phyloP scores from a whole-genome alignment of 208 protist genomes.

The Wallacemonas sp. region DNA sequence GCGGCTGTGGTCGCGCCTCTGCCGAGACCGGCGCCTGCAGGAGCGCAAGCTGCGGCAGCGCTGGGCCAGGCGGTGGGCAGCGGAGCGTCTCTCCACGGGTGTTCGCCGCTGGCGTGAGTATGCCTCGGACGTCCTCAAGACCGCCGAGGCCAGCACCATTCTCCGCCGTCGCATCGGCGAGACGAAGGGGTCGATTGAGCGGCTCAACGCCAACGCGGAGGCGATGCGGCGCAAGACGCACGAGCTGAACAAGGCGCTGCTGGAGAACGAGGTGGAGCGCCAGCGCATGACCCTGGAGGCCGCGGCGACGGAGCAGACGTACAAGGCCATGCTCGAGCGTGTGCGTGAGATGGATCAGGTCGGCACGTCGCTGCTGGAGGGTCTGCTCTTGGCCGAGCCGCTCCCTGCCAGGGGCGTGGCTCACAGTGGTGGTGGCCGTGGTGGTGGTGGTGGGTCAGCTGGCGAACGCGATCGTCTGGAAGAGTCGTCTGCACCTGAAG shows the following conservation, averaged over 20 bases:
- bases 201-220: slow-evolving; percentile 34
- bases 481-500: no score
- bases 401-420: slow-evolving; percentile 18
- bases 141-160: slow-evolving; percentile 37
- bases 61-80: slow-evolving; percentile 57
- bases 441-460: no score
- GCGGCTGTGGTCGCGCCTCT: slow-evolving; percentile 56
- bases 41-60: slow-evolving; percentile 59
- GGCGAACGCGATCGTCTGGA: neutral
- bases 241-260: slow-evolving; percentile 33
- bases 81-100: slow-evolving; percentile 40
- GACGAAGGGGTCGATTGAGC: slow-evolving; percentile 36
- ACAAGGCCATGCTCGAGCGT: slow-evolving; percentile 44
- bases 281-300: slow-evolving; percentile 32
- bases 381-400: slow-evolving; percentile 43
- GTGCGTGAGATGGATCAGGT: slow-evolving; percentile 72
- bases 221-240: slow-evolving; percentile 38
- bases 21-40: slow-evolving; percentile 44
- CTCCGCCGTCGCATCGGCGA: slow-evolving; percentile 39
- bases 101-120: slow-evolving; percentile 64
- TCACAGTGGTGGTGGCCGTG: no score
- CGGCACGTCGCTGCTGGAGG: slow-evolving; percentile 56
- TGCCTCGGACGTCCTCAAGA: slow-evolving; percentile 42
- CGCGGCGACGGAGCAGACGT: slow-evolving; percentile 40
- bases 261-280: slow-evolving; percentile 36